Percentiles rank a stretch among this genome's conserved stretches.
Evolutionary conservation across 257 asterid species (phyloP).

Genomic region (Fraxinus anomala): DNA sequence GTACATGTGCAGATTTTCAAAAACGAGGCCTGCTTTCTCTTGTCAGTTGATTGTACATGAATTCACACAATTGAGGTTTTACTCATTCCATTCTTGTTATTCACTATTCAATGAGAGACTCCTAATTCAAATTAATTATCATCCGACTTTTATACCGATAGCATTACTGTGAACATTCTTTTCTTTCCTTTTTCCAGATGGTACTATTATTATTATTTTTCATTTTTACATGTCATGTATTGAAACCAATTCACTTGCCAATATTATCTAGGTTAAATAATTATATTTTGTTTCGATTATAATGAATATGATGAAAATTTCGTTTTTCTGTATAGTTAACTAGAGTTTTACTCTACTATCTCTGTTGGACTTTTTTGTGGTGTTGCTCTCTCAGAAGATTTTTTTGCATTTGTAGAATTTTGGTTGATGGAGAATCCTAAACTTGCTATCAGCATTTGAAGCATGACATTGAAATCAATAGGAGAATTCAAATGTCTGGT

Average conservation of each 20-base stretch:
- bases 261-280: neutral
- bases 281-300: neutral
- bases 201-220: too few relatives aligned
- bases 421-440: neutral
- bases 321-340: neutral
- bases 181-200: neutral
- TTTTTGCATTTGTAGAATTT: too few relatives aligned
- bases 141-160: neutral
- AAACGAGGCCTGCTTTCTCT: neutral
- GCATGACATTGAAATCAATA: neutral
- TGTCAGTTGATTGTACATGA: neutral
- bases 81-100: neutral
- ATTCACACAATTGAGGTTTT: neutral
- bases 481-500: neutral
- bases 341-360: neutral
- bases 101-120: neutral
- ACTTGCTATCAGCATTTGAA: neutral
- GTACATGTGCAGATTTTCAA: neutral
- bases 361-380: neutral
- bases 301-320: neutral
- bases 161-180: too few relatives aligned
- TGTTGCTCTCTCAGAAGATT: neutral
- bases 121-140: neutral
- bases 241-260: neutral
- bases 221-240: neutral